These are phyloP conservation scores for Protostelium mycophagum DNA, from an alignment of 78 protist genomes.

Conservation along the genomic window DNA sequence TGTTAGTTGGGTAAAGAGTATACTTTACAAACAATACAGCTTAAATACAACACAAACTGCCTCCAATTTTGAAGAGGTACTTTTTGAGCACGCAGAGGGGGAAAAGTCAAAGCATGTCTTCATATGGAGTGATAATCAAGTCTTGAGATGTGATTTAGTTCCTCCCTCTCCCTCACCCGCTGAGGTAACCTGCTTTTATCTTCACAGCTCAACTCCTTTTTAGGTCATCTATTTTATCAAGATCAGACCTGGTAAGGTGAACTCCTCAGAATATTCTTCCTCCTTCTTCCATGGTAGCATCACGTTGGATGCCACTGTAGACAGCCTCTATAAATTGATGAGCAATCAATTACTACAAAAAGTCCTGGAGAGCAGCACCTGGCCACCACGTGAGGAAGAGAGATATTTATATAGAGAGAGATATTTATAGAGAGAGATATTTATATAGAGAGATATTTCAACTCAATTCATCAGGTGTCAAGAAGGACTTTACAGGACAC, in stretches of 20 bases:
- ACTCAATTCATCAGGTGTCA: constrained; percentile 7
- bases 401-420: no score
- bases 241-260: not conserved
- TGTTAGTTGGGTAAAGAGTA: no score
- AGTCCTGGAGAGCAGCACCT: not conserved
- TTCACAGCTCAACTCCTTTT: no score
- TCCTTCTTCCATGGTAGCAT: not conserved
- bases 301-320: not conserved
- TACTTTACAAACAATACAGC: no score
- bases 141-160: not conserved
- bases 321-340: not conserved
- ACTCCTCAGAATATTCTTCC: not conserved
- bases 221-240: not conserved
- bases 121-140: not conserved
- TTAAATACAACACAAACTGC: no score
- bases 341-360: not conserved
- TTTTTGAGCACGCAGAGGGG: no score
- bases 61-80: no score
- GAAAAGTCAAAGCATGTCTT: not conserved
- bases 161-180: not conserved
- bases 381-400: not conserved
- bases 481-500: constrained; percentile 59
- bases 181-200: not conserved
- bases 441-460: no score
- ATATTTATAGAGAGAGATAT: no score